Evolutionary conservation across 108 stramenopile species (phyloP).

Genomic region (Schizochytrium sp.): DNA sequence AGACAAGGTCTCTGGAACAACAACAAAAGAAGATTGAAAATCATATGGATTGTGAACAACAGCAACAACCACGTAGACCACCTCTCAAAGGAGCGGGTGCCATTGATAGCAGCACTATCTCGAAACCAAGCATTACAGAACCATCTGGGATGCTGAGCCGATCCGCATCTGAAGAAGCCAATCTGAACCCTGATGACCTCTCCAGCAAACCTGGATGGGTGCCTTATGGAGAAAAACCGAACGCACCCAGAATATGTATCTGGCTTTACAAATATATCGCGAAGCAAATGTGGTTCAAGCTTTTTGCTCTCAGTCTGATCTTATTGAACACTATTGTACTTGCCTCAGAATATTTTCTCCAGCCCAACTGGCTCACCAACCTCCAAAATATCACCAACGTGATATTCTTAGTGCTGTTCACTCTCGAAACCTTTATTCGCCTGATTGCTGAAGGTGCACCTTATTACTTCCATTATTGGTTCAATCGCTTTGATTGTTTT

Average conservation of each 20-base stretch:
- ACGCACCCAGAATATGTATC: not conserved
- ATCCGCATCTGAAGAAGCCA: too few relatives aligned
- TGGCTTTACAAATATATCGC: not conserved
- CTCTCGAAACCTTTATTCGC: conserved; percentile 75
- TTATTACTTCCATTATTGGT: conserved; percentile 69
- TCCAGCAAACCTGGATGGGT: too few relatives aligned
- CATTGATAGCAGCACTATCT: too few relatives aligned
- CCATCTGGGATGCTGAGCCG: too few relatives aligned
- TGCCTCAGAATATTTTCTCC: conserved; percentile 77
- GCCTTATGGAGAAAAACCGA: not conserved
- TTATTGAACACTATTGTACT: conserved; percentile 80
- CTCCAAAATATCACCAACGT: conserved; percentile 76
- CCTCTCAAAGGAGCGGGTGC: too few relatives aligned
- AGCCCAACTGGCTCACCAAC: conserved; percentile 53
- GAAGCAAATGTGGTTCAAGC: not conserved
- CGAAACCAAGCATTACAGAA: too few relatives aligned
- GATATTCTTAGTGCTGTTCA: conserved; percentile 76
- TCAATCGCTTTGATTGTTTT: conserved; percentile 77
- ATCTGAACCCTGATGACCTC: too few relatives aligned
- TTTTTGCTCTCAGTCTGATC: conserved; percentile 65
- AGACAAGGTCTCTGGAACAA: too few relatives aligned
- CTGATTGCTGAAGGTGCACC: conserved; percentile 70
- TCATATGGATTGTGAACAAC: too few relatives aligned
- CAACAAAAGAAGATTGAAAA: too few relatives aligned
- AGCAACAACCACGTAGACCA: too few relatives aligned